Percentiles rank a stretch among this genome's conserved stretches.
Conservation (phyloP, 257 asterid genomes). For the Fraxinus americana region DNA sequence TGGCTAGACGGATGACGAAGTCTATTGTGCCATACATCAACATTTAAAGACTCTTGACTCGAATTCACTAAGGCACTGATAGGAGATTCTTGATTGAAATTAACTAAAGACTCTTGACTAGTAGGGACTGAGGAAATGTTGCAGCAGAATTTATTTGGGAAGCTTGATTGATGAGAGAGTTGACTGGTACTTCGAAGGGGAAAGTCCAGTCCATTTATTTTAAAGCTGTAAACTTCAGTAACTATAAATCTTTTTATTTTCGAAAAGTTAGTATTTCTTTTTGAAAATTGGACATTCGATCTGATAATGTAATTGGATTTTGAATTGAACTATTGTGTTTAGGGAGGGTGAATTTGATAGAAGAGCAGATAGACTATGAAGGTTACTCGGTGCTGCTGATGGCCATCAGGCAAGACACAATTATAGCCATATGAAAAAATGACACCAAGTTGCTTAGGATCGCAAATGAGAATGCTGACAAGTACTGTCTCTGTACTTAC, state of each 20-base stretch:
- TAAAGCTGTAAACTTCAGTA: background rate
- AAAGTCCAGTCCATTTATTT: background rate
- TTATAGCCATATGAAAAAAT: slow-evolving; percentile 73
- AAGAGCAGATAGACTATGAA: slow-evolving; percentile 97
- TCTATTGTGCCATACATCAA: too few species aligned
- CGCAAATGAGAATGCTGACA: slow-evolving; percentile 77
- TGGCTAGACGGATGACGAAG: too few species aligned
- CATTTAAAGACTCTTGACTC: too few species aligned
- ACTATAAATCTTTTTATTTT: background rate
- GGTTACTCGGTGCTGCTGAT: slow-evolving; percentile 96
- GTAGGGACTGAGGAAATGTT: too few species aligned
- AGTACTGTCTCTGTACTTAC: slow-evolving; percentile 75
- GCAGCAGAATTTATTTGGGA: too few species aligned
- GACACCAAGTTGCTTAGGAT: slow-evolving; percentile 53
- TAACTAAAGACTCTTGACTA: too few species aligned
- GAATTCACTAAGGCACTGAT: too few species aligned
- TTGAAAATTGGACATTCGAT: background rate
- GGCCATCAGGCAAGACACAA: slow-evolving; percentile 95
- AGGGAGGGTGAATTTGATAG: slow-evolving; percentile 99
- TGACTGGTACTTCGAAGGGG: too few species aligned
- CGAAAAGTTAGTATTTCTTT: background rate
- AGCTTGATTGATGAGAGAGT: too few species aligned
- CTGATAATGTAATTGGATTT: background rate
- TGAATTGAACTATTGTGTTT: background rate
- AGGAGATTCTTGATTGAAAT: too few species aligned